phyloP scores from a whole-genome alignment of 106 monocot species.

The Dioscorea dumetorum region DNA sequence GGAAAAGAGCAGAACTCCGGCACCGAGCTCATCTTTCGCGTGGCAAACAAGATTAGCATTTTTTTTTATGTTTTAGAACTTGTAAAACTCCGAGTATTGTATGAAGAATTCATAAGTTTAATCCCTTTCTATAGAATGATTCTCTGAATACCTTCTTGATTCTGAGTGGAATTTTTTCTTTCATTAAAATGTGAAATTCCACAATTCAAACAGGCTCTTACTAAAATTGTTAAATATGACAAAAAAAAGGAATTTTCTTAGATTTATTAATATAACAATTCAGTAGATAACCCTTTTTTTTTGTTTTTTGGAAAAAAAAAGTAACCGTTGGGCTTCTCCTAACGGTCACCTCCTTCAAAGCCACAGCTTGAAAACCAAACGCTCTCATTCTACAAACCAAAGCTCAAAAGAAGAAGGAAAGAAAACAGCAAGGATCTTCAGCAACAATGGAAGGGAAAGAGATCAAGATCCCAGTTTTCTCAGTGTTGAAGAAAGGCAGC shows the following conservation, averaged over 20 bases:
- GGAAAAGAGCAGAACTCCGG: slow-evolving; percentile 66
- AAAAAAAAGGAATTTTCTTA: too few species aligned
- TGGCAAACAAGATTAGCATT: slow-evolving; percentile 33
- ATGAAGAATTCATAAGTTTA: background rate
- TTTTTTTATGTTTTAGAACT: background rate
- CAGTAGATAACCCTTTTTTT: too few species aligned
- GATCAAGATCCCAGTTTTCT: slow-evolving; percentile 57
- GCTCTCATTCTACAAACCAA: background rate
- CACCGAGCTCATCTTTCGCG: slow-evolving; percentile 44
- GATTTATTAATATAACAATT: too few species aligned
- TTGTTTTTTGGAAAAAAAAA: background rate
- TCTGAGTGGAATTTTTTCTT: too few species aligned
- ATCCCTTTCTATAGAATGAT: too few species aligned
- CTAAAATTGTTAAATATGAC: too few species aligned
- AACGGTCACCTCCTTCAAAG: slow-evolving; percentile 1
- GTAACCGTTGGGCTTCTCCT: background rate
- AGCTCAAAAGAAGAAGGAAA: background rate
- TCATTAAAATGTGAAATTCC: too few species aligned
- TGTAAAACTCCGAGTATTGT: background rate
- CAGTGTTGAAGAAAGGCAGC: slow-evolving; percentile 67
- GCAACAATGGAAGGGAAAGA: slow-evolving; percentile 10
- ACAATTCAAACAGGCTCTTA: too few species aligned
- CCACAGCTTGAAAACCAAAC: background rate
- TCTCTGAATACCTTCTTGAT: too few species aligned
- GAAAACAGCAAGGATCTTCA: background rate